phyloP scores from a whole-genome alignment of 768 basidiomycete species.

The Collybiopsis confluens region DNA sequence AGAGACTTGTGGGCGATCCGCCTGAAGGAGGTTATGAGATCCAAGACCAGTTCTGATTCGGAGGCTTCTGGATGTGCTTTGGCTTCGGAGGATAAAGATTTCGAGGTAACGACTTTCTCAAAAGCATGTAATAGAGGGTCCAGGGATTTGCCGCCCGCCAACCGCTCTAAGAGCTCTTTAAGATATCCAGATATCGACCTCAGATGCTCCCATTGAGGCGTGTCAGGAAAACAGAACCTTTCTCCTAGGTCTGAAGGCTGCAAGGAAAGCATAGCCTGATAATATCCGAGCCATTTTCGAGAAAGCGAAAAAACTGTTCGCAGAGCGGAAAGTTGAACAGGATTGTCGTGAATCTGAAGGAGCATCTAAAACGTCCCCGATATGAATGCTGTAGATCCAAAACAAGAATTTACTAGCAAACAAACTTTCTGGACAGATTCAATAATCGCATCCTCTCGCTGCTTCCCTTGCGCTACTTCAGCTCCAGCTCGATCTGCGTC shows the following conservation, averaged over 20 bases:
- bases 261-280: not conserved
- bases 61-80: not conserved
- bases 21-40: not conserved
- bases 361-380: not conserved
- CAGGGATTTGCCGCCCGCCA: not conserved
- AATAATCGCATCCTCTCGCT: not conserved
- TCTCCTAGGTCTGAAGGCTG: not conserved
- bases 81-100: not conserved
- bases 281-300: not conserved
- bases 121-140: not conserved
- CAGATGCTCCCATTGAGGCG: not conserved
- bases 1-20: not conserved
- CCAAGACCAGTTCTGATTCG: not conserved
- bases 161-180: not conserved
- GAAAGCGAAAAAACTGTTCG: not conserved
- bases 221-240: not conserved
- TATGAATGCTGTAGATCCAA: too few species aligned
- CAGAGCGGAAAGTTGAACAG: not conserved
- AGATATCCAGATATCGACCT: not conserved
- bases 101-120: not conserved
- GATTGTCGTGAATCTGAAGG: not conserved
- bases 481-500: not conserved
- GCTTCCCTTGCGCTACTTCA: not conserved
- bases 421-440: not conserved
- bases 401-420: too few species aligned